Percentiles rank a stretch among this genome's conserved stretches.
phyloP scores from a whole-genome alignment of 768 basidiomycete genomes.

The Suillus placidus region DNA sequence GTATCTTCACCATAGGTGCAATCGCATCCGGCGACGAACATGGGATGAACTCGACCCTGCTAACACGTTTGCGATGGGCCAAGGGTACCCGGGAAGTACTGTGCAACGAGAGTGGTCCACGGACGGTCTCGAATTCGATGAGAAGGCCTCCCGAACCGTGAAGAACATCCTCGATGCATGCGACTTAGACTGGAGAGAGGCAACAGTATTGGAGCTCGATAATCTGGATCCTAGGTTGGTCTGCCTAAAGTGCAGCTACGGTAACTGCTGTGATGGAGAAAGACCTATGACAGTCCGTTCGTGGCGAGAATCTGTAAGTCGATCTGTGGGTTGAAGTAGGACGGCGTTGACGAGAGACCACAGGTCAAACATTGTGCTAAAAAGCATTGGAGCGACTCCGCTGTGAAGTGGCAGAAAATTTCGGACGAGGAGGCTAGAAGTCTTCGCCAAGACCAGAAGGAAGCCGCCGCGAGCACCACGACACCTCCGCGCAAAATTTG shows the following conservation, averaged over 20 bases:
- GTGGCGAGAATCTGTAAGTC: conserved; percentile 12
- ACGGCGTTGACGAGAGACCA: background rate
- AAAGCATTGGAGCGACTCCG: background rate
- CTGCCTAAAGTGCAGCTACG: conserved; percentile 7
- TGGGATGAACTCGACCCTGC: background rate
- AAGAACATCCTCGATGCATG: conserved; percentile 13
- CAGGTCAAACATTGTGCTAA: background rate
- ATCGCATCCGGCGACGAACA: conserved; percentile 2
- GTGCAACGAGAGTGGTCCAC: conserved; percentile 8
- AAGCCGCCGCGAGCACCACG: background rate
- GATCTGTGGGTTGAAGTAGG: background rate
- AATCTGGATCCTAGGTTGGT: conserved; percentile 15
- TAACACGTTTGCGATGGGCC: conserved; percentile 1
- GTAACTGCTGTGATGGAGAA: conserved; percentile 13
- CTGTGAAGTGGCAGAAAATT: conserved; percentile 1
- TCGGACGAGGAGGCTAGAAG: background rate
- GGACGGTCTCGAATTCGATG: conserved; percentile 12
- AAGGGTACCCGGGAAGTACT: background rate
- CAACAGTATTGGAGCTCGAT: conserved; percentile 6
- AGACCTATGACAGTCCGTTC: conserved; percentile 11
- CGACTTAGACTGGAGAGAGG: conserved; percentile 5
- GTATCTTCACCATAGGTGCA: conserved; percentile 13
- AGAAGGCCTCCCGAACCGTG: conserved; percentile 13
- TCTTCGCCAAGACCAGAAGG: background rate
- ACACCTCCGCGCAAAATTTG: background rate